These are phyloP conservation scores for Westerdykella ornata DNA, from an alignment of 2,329 filamentous ascomycete genomes.

Conservation along the genomic window DNA sequence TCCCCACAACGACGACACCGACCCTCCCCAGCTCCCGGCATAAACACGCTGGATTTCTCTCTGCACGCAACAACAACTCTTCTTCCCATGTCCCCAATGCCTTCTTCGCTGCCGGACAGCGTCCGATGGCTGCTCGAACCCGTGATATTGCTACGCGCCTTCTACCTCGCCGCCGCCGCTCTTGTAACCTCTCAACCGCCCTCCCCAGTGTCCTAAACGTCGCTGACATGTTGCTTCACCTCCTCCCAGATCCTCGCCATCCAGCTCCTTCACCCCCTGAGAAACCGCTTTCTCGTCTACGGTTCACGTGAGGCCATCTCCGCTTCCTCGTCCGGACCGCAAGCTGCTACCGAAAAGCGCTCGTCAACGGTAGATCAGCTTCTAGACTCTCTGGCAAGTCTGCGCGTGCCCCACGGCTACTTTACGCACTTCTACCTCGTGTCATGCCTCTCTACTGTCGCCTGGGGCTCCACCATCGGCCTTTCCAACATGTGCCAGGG, in stretches of 20 bases:
- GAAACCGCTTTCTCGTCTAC: slow-evolving; percentile 54
- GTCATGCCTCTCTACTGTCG: slow-evolving; percentile 61
- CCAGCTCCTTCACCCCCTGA: slow-evolving; percentile 46
- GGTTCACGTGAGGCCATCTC: slow-evolving; percentile 46
- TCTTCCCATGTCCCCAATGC: too few relatives aligned
- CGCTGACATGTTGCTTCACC: not conserved
- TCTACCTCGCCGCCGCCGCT: slow-evolving; percentile 36
- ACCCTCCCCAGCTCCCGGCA: too few relatives aligned
- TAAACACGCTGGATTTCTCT: too few relatives aligned
- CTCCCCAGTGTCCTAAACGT: slow-evolving; percentile 18
- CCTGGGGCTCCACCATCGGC: slow-evolving; percentile 63
- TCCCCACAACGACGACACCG: too few relatives aligned
- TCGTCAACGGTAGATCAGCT: slow-evolving; percentile 16
- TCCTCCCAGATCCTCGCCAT: slow-evolving; percentile 45
- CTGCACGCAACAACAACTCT: too few relatives aligned
- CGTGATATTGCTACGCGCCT: slow-evolving; percentile 26
- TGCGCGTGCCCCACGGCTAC: slow-evolving; percentile 77
- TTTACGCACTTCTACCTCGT: slow-evolving; percentile 81
- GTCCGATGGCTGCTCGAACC: slow-evolving; percentile 10
- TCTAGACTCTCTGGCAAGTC: slow-evolving; percentile 47
- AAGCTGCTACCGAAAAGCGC: not conserved
- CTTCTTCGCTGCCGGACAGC: too few relatives aligned
- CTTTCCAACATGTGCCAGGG: slow-evolving; percentile 19
- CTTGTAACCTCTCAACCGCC: slow-evolving; percentile 35
- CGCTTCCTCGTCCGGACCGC: slow-evolving; percentile 2